phyloP scores from a whole-genome alignment of 805 yeast genomes.

The Yarrowia deformans region DNA sequence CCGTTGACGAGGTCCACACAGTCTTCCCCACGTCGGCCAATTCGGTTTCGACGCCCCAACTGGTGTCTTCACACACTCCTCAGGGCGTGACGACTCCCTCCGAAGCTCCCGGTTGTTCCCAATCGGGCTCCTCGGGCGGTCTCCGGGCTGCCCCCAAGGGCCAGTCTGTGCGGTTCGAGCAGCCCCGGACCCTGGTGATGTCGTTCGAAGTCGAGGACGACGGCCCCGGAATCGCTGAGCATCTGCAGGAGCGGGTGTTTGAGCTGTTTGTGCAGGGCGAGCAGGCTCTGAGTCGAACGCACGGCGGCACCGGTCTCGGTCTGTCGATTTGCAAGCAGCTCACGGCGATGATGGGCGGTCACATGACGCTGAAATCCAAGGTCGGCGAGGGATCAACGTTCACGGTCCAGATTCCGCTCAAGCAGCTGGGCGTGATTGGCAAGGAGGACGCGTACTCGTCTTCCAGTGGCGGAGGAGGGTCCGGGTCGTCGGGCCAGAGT shows the following conservation, averaged over 20 bases:
- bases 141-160: conserved; percentile 26
- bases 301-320: conserved; percentile 95
- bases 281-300: conserved; percentile 63
- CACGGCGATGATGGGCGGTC: conserved; percentile 88
- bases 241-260: conserved; percentile 81
- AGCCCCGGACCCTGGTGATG: conserved; percentile 57
- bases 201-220: conserved; percentile 84
- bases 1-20: conserved; percentile 10
- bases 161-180: conserved; percentile 7
- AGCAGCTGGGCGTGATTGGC: conserved; percentile 32
- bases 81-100: no score
- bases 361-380: conserved; percentile 71
- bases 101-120: not conserved
- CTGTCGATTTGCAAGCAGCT: conserved; percentile 86
- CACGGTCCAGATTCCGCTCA: conserved; percentile 66
- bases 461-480: not conserved
- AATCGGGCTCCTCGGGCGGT: conserved; percentile 8
- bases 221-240: conserved; percentile 89
- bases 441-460: conserved; percentile 35
- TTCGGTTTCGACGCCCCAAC: not conserved
- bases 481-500: conserved; percentile 19
- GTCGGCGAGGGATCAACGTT: conserved; percentile 87
- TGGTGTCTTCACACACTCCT: no score
- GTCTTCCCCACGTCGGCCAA: conserved; percentile 4
- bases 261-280: conserved; percentile 98